Base-by-base conservation (phyloP, 768 basidiomycete genomes). In the Suillus fuscotomentosus region DNA sequence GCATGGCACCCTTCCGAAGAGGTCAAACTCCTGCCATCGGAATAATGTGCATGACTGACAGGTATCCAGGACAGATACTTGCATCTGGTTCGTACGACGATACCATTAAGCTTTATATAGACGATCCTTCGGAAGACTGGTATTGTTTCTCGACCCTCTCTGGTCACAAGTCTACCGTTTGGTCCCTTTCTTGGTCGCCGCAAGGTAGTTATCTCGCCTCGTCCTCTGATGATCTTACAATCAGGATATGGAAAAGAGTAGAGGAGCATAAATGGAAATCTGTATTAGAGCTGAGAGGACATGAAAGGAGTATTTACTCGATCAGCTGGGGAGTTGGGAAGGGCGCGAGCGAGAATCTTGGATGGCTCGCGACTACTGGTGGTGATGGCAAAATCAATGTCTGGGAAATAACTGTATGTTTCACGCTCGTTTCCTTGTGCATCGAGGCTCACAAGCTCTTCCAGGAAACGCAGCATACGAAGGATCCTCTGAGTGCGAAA, bases 51-150 rank as follows among this genome's bases (percentile, higher is more conserved):
- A 66, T 62, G 59, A 66, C 65, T 66, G 53, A 68, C 70, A 66
- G 57, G 65, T 56, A 61, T 38, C 38, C 68, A 73, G 70, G 65
- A 71, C 77, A 97, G 92, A 94, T 98, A 66, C 88, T 99, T 62
- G 97, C 97, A 34, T 98, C 97, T 2, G 93, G 88, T 4, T 98
- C 97, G 0, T 99, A 99, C 78, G 97, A 99, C 72, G 96, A 98
- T 69, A 94, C 92, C 2, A 91, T 99, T 74, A 94, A 93, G 66
- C 86, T 99, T 36, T 95, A 96, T 76, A 78, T 92, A 61, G 95
- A 99, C 70, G 96, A 98, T 73, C 94, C 94, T 0, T 86, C 87
- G 34, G 94, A 97, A 66, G 97, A 99, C 74, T 99, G 97, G 95
- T 92, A 85, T 70, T 90, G 89, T 71, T 91, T 95, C 67, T 75